phyloP scores from a whole-genome alignment of 169 alveolate species.

The Plasmodium adleri region DNA sequence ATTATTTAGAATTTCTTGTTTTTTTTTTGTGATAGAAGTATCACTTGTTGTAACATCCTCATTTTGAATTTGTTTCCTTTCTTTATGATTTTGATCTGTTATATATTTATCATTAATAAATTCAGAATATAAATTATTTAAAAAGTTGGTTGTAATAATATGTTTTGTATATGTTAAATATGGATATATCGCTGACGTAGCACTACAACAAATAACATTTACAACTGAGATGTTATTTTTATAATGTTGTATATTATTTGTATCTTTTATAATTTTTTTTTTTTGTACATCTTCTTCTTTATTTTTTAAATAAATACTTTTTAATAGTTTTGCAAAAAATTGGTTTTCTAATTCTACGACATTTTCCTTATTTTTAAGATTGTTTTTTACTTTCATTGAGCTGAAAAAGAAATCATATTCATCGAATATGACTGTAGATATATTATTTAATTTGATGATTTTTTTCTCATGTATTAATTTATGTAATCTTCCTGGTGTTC shows the following conservation, averaged over 20 bases:
- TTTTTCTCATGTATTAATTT: slow-evolving; percentile 34
- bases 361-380: neutral
- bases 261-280: neutral
- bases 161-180: slow-evolving; percentile 35
- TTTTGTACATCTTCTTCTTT: slow-evolving; percentile 2
- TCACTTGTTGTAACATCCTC: neutral
- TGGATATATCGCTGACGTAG: slow-evolving; percentile 38
- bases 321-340: slow-evolving; percentile 34
- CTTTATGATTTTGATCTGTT: neutral
- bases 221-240: slow-evolving; percentile 4
- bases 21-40: neutral
- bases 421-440: slow-evolving; percentile 30
- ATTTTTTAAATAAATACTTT: slow-evolving; percentile 28
- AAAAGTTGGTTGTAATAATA: slow-evolving; percentile 36
- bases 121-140: neutral
- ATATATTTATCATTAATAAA: neutral
- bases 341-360: slow-evolving; percentile 24
- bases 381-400: neutral
- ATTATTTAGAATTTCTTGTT: neutral
- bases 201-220: slow-evolving; percentile 70
- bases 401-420: slow-evolving; percentile 64
- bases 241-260: neutral
- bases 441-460: slow-evolving; percentile 22
- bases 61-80: neutral
- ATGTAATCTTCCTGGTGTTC: slow-evolving; percentile 60